A percentile compares a stretch with the other conserved stretches of the same genome.
Conservation (phyloP, 2,329 filamentous ascomycete species). For the Colletotrichum tofieldiae region DNA sequence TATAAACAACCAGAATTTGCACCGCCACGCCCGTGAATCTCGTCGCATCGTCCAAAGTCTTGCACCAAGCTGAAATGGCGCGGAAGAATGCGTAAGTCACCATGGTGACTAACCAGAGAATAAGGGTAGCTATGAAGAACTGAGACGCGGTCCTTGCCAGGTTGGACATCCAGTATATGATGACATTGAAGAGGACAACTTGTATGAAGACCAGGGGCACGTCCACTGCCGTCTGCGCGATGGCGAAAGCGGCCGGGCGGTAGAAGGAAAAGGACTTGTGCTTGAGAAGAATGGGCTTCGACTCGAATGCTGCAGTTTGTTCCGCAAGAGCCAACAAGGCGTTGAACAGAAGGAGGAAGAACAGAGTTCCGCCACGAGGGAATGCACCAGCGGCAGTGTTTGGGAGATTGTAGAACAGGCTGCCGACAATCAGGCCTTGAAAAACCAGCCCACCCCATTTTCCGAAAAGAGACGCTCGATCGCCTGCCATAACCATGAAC, state of each 20-base stretch:
- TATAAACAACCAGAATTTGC: slow-evolving; percentile 50
- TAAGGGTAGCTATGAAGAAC: slow-evolving; percentile 73
- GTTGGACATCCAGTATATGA: slow-evolving; percentile 74
- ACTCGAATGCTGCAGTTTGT: slow-evolving; percentile 72
- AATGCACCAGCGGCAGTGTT: slow-evolving; percentile 66
- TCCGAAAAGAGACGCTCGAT: slow-evolving; percentile 51
- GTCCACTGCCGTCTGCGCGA: slow-evolving; percentile 55
- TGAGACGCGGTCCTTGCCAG: slow-evolving; percentile 70
- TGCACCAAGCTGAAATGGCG: slow-evolving; percentile 62
- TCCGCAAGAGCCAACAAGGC: slow-evolving; percentile 74
- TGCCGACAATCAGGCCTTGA: slow-evolving; percentile 53
- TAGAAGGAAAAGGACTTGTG: slow-evolving; percentile 82
- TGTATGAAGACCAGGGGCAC: slow-evolving; percentile 71
- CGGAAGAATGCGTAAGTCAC: slow-evolving; percentile 70
- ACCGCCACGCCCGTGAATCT: slow-evolving; percentile 50
- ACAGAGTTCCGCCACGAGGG: slow-evolving; percentile 73
- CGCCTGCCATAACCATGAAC: slow-evolving; percentile 53
- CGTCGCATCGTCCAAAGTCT: slow-evolving; percentile 63
- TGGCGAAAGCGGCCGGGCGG: slow-evolving; percentile 71
- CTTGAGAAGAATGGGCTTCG: slow-evolving; percentile 77
- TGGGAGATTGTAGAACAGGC: slow-evolving; percentile 51
- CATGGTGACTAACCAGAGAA: slow-evolving; percentile 69
- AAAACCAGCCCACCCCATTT: slow-evolving; percentile 55
- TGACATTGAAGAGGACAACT: slow-evolving; percentile 70
- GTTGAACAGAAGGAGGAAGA: slow-evolving; percentile 76